Evolutionary conservation across 768 basidiomycete species (phyloP).

Genomic region (Lactifluus volemus): DNA sequence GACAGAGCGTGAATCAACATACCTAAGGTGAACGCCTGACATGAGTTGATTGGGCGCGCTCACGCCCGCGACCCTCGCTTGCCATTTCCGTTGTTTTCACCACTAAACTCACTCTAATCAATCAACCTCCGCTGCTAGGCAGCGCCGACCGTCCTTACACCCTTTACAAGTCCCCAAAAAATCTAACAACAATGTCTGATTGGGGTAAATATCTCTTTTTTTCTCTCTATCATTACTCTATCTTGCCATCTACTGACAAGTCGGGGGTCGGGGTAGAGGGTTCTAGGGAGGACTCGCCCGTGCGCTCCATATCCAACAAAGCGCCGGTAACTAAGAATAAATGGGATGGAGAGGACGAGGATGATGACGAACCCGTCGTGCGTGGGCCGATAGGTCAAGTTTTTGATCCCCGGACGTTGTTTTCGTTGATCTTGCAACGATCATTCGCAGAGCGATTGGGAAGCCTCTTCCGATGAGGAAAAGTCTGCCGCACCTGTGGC

Average conservation of each 20-base stretch:
- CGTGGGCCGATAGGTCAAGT: conserved; percentile 25
- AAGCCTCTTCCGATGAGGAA: conserved; percentile 72
- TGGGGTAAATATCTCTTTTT: conserved; percentile 15
- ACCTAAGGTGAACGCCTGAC: conserved; percentile 8
- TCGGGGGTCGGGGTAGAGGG: conserved; percentile 12
- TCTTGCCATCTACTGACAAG: neutral
- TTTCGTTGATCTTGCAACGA: conserved; percentile 9
- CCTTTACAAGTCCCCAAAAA: neutral
- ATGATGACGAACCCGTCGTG: conserved; percentile 70
- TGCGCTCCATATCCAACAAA: conserved; percentile 20
- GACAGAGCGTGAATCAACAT: neutral
- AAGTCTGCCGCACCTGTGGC: conserved; percentile 34
- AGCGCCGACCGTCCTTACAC: conserved; percentile 19
- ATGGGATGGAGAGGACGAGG: conserved; percentile 92
- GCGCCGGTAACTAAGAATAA: conserved; percentile 33
- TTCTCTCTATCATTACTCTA: neutral
- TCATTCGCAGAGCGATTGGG: conserved; percentile 81
- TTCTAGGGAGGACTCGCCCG: conserved; percentile 10
- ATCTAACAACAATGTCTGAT: conserved; percentile 17
- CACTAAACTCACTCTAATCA: neutral
- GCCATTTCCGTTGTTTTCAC: neutral
- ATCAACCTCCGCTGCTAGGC: conserved; percentile 15
- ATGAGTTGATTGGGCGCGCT: neutral
- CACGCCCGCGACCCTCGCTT: neutral
- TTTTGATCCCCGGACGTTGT: neutral